These are phyloP conservation scores for Chlorella vulgaris DNA, from an alignment of 139 green algal species.

Conservation along the genomic window DNA sequence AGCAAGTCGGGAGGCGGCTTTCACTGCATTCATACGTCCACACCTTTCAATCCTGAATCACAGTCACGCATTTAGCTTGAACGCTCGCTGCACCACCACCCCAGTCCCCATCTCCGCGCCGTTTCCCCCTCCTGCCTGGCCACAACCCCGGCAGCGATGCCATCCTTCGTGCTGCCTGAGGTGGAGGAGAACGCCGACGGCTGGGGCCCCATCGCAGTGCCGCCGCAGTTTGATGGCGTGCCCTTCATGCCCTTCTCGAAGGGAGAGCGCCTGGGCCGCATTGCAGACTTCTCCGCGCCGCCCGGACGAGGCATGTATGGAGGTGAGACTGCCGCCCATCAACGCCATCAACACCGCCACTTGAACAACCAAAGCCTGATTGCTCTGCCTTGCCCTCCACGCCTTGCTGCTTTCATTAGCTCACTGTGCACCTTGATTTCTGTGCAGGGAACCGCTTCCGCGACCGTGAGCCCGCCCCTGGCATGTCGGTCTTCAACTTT, in stretches of 20 bases:
- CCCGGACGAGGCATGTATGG: constrained; percentile 11
- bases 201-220: constrained; percentile 84
- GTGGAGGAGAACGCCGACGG: constrained; percentile 86
- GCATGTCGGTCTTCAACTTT: constrained; percentile 93
- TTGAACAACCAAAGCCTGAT: neutral
- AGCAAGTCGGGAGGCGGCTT: too few relatives aligned
- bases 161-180: constrained; percentile 59
- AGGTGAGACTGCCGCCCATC: neutral
- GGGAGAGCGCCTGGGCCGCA: constrained; percentile 86
- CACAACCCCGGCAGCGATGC: neutral
- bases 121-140: neutral
- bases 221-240: constrained; percentile 87
- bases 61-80: too few relatives aligned
- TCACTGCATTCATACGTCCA: too few relatives aligned
- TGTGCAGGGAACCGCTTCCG: constrained; percentile 41
- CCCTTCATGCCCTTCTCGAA: constrained; percentile 96
- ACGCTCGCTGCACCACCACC: too few relatives aligned
- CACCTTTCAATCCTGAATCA: too few relatives aligned
- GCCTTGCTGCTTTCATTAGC: neutral
- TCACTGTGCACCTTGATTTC: neutral
- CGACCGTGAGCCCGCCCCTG: constrained; percentile 44
- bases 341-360: neutral
- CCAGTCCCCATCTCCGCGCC: neutral
- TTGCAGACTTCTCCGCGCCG: constrained; percentile 58
- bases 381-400: neutral